Base-by-base conservation (phyloP, 306 rosid species). In the Quercus cerris region DNA sequence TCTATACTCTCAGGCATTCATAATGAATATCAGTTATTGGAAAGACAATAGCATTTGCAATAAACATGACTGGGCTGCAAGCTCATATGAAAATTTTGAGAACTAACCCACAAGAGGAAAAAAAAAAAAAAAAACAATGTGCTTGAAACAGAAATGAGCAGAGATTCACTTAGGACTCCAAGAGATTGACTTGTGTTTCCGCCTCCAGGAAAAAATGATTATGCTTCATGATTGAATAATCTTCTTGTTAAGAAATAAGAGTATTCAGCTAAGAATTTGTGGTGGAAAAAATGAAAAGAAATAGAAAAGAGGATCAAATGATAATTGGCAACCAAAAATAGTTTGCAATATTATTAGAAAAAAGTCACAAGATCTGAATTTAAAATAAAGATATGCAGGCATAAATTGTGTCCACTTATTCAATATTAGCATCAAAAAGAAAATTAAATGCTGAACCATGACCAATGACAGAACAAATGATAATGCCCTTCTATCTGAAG, bases 401-500 rank as follows among this genome's bases (percentile, higher is more conserved):
- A 78, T 33, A 76, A 44, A 20, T 18, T 4, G 20, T 25, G 6
- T 22, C 73, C 58, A 72, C n/a, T 71, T 49, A 59, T 71, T 77
- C 19, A 75, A 67, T 19, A 54, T 67, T 28, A 63, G 74, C 35
- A 66, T 14, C 62, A 44, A 69, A 59, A 79, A 38, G 10, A 78
- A 18, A 75, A 57, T 64, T 13, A 59, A 44, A 81, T 54, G 72
- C 76, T 71, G 85, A 93, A 98, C 99, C 86, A 83, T 96, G 99
- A 77, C 99, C 99, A 76, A 96, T 96, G 84, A 90, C 97, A 62
- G 93, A 96, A 63, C 98, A 97, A 19, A 91, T 80, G 70, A 96
- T 89, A 67, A 93, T 93, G 71, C 99, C 97, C 90, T 96, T 93
- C 87, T 93, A 97, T 85, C 88, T 95, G 98, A 41, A 90, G 89